Evolutionary conservation across 1,139 yeast genomes (phyloP).

Genomic region (Diutina ranongensis): DNA sequence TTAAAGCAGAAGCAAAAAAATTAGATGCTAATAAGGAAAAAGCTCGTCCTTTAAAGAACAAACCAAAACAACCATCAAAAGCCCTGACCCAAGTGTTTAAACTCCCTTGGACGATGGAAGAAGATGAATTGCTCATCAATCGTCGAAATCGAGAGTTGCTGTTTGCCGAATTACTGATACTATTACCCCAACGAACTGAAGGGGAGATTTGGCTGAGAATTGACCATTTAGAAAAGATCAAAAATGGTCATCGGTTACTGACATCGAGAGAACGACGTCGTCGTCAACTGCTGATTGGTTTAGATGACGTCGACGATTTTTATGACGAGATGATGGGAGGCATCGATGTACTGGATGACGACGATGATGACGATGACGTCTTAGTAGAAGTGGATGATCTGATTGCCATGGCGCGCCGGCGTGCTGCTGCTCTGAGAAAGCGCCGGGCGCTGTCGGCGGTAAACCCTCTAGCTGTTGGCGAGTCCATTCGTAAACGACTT

Average conservation of each 20-base stretch:
- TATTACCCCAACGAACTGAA: constrained; percentile 64
- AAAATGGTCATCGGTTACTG: constrained; percentile 24
- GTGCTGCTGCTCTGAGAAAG: constrained; percentile 17
- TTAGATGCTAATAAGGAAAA: not conserved
- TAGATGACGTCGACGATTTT: constrained; percentile 37
- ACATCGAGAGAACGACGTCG: constrained; percentile 22
- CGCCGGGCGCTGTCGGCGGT: constrained; percentile 35
- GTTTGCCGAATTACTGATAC: constrained; percentile 62
- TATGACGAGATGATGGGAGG: constrained; percentile 29
- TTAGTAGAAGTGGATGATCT: constrained; percentile 29
- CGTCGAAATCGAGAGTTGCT: constrained; percentile 50
- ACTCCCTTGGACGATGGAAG: constrained; percentile 52
- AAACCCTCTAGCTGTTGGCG: constrained; percentile 26
- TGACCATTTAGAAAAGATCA: constrained; percentile 32
- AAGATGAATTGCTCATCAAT: constrained; percentile 54
- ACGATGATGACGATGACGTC: constrained; percentile 24
- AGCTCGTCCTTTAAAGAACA: constrained; percentile 7
- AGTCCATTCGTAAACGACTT: constrained; percentile 1
- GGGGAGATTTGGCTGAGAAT: constrained; percentile 61
- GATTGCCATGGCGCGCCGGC: constrained; percentile 14
- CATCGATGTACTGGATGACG: constrained; percentile 24
- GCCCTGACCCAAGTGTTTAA: constrained; percentile 20
- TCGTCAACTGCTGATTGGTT: constrained; percentile 31
- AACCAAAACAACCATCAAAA: constrained; percentile 6
- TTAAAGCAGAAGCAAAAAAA: constrained; percentile 8